phyloP scores from a whole-genome alignment of 805 yeast genomes.

The Lipomyces mesembrius region DNA sequence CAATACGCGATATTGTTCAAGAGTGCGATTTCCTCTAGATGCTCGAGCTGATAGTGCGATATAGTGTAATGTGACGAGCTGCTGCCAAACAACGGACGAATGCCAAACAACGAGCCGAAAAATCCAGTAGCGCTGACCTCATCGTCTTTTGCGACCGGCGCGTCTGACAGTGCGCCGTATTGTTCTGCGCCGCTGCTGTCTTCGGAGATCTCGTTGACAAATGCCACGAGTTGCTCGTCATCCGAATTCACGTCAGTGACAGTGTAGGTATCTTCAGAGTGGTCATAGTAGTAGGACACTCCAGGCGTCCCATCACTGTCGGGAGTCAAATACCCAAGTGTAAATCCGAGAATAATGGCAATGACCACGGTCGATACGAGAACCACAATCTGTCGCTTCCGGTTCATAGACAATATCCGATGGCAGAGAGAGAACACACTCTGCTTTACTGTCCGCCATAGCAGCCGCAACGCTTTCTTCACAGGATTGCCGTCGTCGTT shows the following conservation, averaged over 20 bases:
- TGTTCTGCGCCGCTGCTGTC: slow-evolving; percentile 11
- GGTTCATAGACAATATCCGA: slow-evolving; percentile 26
- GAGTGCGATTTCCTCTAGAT: slow-evolving; percentile 31
- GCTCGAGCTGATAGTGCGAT: slow-evolving; percentile 24
- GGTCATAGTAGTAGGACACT: slow-evolving; percentile 30
- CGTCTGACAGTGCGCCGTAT: slow-evolving; percentile 18
- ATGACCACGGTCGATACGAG: slow-evolving; percentile 22
- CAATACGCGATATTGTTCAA: slow-evolving; percentile 37
- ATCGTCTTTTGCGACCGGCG: slow-evolving; percentile 9
- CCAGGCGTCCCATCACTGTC: slow-evolving; percentile 33
- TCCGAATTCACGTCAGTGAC: slow-evolving; percentile 13
- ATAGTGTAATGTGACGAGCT: slow-evolving; percentile 20
- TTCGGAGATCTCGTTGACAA: slow-evolving; percentile 4
- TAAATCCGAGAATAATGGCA: slow-evolving; percentile 32
- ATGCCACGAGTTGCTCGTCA: slow-evolving; percentile 7
- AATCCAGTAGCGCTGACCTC: slow-evolving; percentile 24
- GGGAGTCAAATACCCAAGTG: slow-evolving; percentile 34
- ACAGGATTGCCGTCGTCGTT: slow-evolving; percentile 15
- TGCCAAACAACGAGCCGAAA: slow-evolving; percentile 28
- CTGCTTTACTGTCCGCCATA: slow-evolving; percentile 5
- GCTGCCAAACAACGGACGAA: slow-evolving; percentile 26
- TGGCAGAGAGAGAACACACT: slow-evolving; percentile 10
- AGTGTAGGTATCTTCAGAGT: slow-evolving; percentile 11
- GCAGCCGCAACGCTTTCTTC: slow-evolving; percentile 6
- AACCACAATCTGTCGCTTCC: slow-evolving; percentile 25